Evolutionary conservation across 2,329 filamentous ascomycete genomes (phyloP), one percentile per base, ranked within the genome.

Genomic region (Ascosphaera acerosa): DNA sequence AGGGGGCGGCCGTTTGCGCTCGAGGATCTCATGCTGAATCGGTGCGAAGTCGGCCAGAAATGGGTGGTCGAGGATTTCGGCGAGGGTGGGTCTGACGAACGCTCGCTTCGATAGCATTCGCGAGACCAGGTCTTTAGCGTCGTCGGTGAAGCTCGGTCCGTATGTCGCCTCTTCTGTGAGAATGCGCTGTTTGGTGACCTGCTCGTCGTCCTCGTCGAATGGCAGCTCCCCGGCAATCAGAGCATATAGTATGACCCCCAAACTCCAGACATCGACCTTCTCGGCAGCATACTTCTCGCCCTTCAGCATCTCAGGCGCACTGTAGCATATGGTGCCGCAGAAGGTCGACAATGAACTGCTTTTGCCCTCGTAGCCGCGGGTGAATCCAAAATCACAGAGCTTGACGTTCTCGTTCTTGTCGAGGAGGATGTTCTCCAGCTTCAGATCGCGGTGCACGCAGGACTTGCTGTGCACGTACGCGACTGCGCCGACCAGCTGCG

Each of bases 381-480:
- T 94, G 34, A 97, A 62, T 35, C 87, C 87, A 42, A 97, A 97
- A 54, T 97, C 87, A 44, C 87, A 87, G 56, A 97, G 97, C 59
- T 97, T 97, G 54, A 97, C 84, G 45, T 97, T 92, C 47, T 91
- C 73, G 36, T 89, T 74, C 40, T 89, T 78, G 54, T 97, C 87
- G 32, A 97, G 70, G 27, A 97, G 66, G 30, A 97, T 58, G 48
- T 97, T 97, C 59, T 97, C 87, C 6, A 87, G 87, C 53, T 97
- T 97, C 38, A 97, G 58, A 51, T 97, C 87, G 50, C 87, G 75
- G 53, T 97, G 87, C 25, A 94, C 87, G 45, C 97, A 94, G 58
- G 94, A 94, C 60, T 97, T 87, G 37, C 87, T 69, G 55, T 97
- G 87, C 48, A 87, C 97, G 57, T 97, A 97, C 51, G 97, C 87